Percentiles rank a stretch among this genome's conserved stretches.
Conservation (phyloP, 2,329 filamentous ascomycete genomes). For the Pseudogymnoascus sp. region DNA sequence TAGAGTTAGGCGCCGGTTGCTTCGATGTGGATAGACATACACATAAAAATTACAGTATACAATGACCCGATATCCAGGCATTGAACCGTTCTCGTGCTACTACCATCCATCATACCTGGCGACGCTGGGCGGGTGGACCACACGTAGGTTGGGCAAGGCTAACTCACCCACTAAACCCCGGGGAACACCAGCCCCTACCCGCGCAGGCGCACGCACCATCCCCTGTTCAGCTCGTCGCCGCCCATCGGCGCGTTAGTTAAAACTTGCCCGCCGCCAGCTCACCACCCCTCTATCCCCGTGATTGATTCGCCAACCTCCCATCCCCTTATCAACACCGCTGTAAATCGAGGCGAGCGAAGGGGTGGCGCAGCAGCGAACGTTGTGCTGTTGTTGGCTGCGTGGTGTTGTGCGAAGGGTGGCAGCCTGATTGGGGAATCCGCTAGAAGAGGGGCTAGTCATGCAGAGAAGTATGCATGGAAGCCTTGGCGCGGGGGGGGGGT, state of each 20-base stretch:
- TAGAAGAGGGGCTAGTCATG: not conserved
- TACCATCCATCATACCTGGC: not conserved
- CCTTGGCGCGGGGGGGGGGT: not conserved
- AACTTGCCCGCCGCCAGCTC: not conserved
- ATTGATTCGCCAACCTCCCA: not conserved
- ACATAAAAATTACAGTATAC: slow-evolving; percentile 7
- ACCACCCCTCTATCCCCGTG: not conserved
- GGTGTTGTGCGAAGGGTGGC: not conserved
- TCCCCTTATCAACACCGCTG: not conserved
- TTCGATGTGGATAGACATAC: slow-evolving; percentile 2
- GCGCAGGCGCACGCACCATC: not conserved
- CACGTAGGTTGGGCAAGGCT: not conserved
- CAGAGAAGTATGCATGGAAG: not conserved
- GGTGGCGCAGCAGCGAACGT: not conserved
- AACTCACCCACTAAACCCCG: not conserved
- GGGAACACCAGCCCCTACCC: not conserved
- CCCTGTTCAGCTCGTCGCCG: not conserved
- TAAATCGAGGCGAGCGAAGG: not conserved
- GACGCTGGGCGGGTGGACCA: not conserved
- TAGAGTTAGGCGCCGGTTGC: not conserved
- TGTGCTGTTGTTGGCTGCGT: not conserved
- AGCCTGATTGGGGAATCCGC: slow-evolving; percentile 8
- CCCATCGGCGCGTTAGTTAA: not conserved
- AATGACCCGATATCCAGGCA: not conserved
- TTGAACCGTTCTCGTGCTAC: slow-evolving; percentile 1